A percentile compares a stretch with the other conserved stretches of the same genome.
Conservation (phyloP, 768 basidiomycete genomes). For the Mrakia gelida region DNA sequence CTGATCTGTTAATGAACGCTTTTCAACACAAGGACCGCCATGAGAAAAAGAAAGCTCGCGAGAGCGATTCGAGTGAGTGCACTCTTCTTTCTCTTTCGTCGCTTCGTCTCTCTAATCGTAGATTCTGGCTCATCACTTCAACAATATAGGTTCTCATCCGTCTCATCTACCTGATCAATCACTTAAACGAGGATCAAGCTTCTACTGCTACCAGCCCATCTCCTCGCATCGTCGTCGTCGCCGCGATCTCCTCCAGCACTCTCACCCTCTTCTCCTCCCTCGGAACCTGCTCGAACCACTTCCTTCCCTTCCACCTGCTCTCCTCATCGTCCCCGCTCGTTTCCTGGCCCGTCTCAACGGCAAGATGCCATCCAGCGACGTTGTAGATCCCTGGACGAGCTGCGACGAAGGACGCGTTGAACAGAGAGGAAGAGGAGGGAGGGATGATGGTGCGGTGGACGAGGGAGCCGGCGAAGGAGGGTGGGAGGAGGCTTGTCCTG, state of each 20-base stretch:
- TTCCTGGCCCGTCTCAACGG: background rate
- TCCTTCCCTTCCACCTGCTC: background rate
- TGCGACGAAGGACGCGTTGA: background rate
- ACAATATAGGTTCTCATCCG: too few relatives aligned
- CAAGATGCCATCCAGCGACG: background rate
- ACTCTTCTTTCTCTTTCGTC: too few relatives aligned
- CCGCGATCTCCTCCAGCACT: background rate
- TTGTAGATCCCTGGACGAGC: background rate
- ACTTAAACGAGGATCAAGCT: too few relatives aligned
- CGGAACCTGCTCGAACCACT: background rate
- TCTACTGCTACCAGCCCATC: too few relatives aligned
- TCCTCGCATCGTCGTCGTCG: background rate
- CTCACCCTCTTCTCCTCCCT: conserved; percentile 9
- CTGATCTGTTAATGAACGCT: too few relatives aligned
- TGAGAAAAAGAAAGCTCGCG: too few relatives aligned
- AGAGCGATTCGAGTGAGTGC: too few relatives aligned
- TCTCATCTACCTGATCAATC: too few relatives aligned
- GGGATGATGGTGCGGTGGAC: background rate
- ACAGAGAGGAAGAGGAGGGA: background rate
- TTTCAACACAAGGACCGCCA: too few relatives aligned
- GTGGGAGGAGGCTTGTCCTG: background rate
- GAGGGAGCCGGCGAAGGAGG: background rate
- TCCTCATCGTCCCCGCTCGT: background rate
- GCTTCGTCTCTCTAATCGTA: too few relatives aligned
- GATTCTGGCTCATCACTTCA: too few relatives aligned